Conservation (phyloP, 257 asterid species). For the Nicotiana otophora region DNA sequence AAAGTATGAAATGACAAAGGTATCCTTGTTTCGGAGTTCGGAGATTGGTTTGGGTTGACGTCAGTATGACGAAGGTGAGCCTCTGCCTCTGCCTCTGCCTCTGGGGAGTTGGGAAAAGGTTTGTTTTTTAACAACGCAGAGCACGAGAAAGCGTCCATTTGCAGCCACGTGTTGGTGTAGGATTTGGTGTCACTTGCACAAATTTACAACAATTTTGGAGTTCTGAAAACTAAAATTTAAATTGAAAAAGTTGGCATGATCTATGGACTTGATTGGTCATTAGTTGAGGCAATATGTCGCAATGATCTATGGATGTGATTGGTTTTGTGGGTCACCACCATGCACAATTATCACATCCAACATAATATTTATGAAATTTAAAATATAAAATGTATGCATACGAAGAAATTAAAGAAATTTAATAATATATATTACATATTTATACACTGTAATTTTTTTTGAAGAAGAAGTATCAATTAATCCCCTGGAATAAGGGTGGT, state of each 20-base stretch:
- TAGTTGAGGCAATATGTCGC: neutral
- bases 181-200: conserved; percentile 7
- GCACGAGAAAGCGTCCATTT: conserved; percentile 7
- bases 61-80: neutral
- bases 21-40: neutral
- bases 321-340: neutral
- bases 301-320: neutral
- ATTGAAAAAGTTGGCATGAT: neutral
- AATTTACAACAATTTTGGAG: neutral
- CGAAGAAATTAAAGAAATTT: too few species aligned
- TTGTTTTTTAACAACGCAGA: neutral
- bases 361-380: too few species aligned
- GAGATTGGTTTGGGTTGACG: neutral
- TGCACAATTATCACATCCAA: neutral
- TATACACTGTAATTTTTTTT: too few species aligned
- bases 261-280: conserved; percentile 4
- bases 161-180: neutral
- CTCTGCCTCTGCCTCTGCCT: neutral
- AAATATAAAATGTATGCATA: too few species aligned
- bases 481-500: too few species aligned
- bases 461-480: too few species aligned
- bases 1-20: neutral
- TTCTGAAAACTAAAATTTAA: neutral
- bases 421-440: too few species aligned
- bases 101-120: neutral